These are phyloP conservation scores for Wilcoxina mikolae DNA, from an alignment of 495 filamentous ascomycete genomes.

Conservation along the genomic window DNA sequence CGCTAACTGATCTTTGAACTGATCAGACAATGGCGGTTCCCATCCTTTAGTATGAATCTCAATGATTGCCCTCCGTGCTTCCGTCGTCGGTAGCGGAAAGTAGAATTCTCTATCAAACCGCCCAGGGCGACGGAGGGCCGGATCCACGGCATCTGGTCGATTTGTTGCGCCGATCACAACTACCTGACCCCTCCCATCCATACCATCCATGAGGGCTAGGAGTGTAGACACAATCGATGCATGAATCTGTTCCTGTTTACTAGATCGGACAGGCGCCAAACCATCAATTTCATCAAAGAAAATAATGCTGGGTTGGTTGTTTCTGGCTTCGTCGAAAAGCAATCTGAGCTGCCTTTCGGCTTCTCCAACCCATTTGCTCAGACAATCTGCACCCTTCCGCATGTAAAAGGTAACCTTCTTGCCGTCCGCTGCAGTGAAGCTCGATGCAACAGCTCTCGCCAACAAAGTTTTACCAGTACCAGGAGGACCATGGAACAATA, in stretches of 20 bases:
- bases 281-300: conserved; percentile 99
- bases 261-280: conserved; percentile 84
- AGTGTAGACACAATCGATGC: conserved; percentile 94
- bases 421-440: conserved; percentile 47
- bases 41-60: conserved; percentile 93
- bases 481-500: conserved; percentile 90
- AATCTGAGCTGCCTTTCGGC: conserved; percentile 85
- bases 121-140: conserved; percentile 81
- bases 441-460: conserved; percentile 66
- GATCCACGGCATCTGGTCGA: conserved; percentile 91
- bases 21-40: conserved; percentile 56
- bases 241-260: conserved; percentile 97
- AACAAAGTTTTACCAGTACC: conserved; percentile 95
- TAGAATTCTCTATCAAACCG: conserved; percentile 97
- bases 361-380: conserved; percentile 98
- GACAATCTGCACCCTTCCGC: conserved; percentile 91
- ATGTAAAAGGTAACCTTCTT: conserved; percentile 97
- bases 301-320: conserved; percentile 93
- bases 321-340: conserved; percentile 88
- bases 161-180: conserved; percentile 98
- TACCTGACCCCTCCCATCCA: conserved; percentile 95
- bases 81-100: conserved; percentile 73
- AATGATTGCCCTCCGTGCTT: conserved; percentile 67
- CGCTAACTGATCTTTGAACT: conserved; percentile 72
- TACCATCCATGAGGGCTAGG: conserved; percentile 93